Percentiles rank a stretch among this genome's conserved stretches.
phyloP scores from a whole-genome alignment of 768 basidiomycete species.

The Boletales sp. region DNA sequence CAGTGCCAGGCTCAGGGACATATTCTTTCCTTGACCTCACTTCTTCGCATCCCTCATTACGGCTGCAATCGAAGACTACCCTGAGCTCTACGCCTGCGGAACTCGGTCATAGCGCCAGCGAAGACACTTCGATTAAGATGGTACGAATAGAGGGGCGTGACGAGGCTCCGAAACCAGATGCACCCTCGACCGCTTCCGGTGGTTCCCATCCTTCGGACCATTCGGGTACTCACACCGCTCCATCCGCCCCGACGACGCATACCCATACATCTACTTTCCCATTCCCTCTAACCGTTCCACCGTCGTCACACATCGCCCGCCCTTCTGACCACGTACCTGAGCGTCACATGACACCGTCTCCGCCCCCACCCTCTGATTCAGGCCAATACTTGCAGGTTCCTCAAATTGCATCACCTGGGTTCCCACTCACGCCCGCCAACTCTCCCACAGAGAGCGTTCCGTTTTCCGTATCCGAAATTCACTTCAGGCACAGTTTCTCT shows the following conservation, averaged over 20 bases:
- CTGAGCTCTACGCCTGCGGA: slow-evolving; percentile 28
- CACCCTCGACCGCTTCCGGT: slow-evolving; percentile 30
- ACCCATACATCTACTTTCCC: slow-evolving; percentile 37
- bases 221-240: slow-evolving; percentile 16
- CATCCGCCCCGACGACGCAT: slow-evolving; percentile 18
- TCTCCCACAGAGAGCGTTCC: slow-evolving; percentile 59
- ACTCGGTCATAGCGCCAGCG: slow-evolving; percentile 19
- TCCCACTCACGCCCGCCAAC: slow-evolving; percentile 28
- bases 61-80: slow-evolving; percentile 25
- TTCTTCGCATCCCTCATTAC: slow-evolving; percentile 25
- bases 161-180: slow-evolving; percentile 25
- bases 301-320: slow-evolving; percentile 34
- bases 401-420: slow-evolving; percentile 21
- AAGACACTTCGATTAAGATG: slow-evolving; percentile 15
- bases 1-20: slow-evolving; percentile 26
- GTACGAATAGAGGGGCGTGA: slow-evolving; percentile 17
- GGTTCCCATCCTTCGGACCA: slow-evolving; percentile 27
- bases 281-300: slow-evolving; percentile 44
- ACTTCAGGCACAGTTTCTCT: slow-evolving; percentile 42
- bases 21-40: slow-evolving; percentile 33
- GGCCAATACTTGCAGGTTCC: slow-evolving; percentile 28
- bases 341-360: slow-evolving; percentile 15
- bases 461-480: slow-evolving; percentile 51
- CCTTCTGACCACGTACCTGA: slow-evolving; percentile 15
- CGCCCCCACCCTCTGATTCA: slow-evolving; percentile 8